phyloP scores from a whole-genome alignment of 1,139 yeast genomes.

The Suhomyces yuchorum region DNA sequence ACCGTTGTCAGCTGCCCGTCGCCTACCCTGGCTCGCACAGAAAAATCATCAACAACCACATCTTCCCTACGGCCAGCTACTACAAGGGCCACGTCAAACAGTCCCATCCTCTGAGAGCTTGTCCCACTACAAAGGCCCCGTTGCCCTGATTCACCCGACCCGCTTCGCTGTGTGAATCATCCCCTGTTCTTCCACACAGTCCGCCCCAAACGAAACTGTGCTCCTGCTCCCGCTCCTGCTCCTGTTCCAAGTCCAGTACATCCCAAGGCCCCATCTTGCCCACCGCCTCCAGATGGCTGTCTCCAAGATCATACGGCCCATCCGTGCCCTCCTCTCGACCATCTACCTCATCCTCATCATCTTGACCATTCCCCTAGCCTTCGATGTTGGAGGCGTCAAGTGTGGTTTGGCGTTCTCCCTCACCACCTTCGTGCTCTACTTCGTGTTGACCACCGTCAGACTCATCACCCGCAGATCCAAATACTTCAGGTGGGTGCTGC shows the following conservation, averaged over 20 bases:
- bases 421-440: conserved; percentile 68
- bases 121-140: not conserved
- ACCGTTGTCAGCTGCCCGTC: not conserved
- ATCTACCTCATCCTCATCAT: conserved; percentile 68
- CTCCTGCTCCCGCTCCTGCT: not conserved
- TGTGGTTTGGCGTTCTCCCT: conserved; percentile 90
- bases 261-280: not conserved
- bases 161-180: not conserved
- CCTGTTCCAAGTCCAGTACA: not conserved
- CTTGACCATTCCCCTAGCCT: conserved; percentile 89
- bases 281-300: not conserved
- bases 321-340: conserved; percentile 49
- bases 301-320: conserved; percentile 9
- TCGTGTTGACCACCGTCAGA: conserved; percentile 71
- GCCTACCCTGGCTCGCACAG: conserved; percentile 5
- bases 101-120: not conserved
- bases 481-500: conserved; percentile 54
- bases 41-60: conserved; percentile 4
- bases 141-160: not conserved
- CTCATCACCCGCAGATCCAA: conserved; percentile 53
- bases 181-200: not conserved
- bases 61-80: not conserved
- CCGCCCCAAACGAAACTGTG: not conserved
- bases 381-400: conserved; percentile 87
- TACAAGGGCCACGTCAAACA: conserved; percentile 1